These are phyloP conservation scores for Grosmannia huntii DNA, from an alignment of 2,329 filamentous ascomycete species.

Conservation along the genomic window DNA sequence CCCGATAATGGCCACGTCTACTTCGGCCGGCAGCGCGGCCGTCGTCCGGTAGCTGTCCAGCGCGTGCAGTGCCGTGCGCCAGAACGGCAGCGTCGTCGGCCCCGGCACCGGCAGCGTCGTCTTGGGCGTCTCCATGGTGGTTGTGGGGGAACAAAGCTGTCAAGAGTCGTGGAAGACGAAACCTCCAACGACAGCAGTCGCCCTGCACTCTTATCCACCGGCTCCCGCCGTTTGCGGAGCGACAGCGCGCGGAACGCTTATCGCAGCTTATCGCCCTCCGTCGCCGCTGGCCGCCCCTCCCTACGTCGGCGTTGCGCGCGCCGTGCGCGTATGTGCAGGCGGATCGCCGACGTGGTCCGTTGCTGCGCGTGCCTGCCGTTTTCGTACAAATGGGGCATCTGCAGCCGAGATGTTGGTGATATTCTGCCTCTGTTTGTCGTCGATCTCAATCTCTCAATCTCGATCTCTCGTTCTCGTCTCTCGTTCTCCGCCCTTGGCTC, in stretches of 20 bases:
- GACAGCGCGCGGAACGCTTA: not conserved
- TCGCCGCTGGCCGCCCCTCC: not conserved
- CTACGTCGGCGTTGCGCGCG: not conserved
- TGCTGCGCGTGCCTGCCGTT: not conserved
- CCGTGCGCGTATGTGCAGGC: not conserved
- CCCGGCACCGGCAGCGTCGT: not conserved
- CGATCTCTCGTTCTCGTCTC: too few relatives aligned
- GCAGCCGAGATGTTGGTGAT: not conserved
- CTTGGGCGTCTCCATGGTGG: not conserved
- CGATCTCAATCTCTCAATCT: too few relatives aligned
- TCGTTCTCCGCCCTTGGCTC: too few relatives aligned
- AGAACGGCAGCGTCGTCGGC: not conserved
- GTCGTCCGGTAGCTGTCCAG: slow-evolving; percentile 37
- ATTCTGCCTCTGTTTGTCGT: too few relatives aligned
- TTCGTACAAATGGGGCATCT: not conserved
- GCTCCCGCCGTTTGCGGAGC: not conserved
- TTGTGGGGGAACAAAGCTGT: not conserved
- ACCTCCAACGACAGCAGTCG: too few relatives aligned
- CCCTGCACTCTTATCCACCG: not conserved
- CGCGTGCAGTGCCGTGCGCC: slow-evolving; percentile 17
- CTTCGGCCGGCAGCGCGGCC: slow-evolving; percentile 42
- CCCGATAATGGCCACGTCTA: slow-evolving; percentile 59
- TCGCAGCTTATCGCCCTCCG: not conserved
- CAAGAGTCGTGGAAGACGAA: too few relatives aligned
- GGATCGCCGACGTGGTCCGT: not conserved